Conservation (phyloP, 352 stramenopile species). For the Phytophthora pluvialis region DNA sequence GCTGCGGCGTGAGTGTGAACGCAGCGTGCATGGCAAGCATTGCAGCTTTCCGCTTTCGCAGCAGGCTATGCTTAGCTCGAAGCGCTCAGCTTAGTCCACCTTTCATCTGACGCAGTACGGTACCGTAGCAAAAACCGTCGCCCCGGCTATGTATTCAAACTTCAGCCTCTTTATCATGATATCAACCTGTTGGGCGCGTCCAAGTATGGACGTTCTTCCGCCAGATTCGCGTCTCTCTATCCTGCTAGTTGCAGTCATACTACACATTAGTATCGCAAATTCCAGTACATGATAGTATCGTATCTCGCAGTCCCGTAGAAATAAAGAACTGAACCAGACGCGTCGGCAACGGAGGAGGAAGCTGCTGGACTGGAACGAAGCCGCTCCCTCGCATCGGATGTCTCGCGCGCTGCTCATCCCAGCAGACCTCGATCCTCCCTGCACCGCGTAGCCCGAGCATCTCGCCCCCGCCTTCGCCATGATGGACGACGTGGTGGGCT, state of each 20-base stretch:
- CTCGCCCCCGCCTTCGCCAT: slow-evolving; percentile 6
- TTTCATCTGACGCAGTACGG: slow-evolving; percentile 1
- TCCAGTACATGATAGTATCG: slow-evolving; percentile 1
- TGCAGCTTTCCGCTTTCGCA: background rate
- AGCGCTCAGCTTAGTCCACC: slow-evolving; percentile 11
- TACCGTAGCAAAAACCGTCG: slow-evolving; percentile 17
- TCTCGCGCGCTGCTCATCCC: slow-evolving; percentile 1
- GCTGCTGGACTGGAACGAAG: slow-evolving; percentile 8
- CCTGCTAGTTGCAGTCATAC: background rate
- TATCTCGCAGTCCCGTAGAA: slow-evolving; percentile 4
- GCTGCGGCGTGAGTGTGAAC: background rate
- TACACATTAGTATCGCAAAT: background rate
- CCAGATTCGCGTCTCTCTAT: slow-evolving; percentile 1
- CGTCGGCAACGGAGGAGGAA: slow-evolving; percentile 5
- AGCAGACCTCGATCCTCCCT: slow-evolving; percentile 32
- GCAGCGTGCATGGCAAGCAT: background rate
- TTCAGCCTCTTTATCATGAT: slow-evolving; percentile 14
- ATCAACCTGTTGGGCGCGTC: background rate
- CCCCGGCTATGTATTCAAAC: background rate
- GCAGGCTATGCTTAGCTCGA: background rate
- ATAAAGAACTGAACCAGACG: slow-evolving; percentile 40
- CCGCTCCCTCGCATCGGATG: slow-evolving; percentile 20
- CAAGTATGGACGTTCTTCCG: background rate
- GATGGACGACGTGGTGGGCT: slow-evolving; percentile 57
- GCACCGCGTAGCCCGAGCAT: background rate